phyloP scores from a whole-genome alignment of 805 yeast species.

The Schwanniomyces pseudopolymorphus region DNA sequence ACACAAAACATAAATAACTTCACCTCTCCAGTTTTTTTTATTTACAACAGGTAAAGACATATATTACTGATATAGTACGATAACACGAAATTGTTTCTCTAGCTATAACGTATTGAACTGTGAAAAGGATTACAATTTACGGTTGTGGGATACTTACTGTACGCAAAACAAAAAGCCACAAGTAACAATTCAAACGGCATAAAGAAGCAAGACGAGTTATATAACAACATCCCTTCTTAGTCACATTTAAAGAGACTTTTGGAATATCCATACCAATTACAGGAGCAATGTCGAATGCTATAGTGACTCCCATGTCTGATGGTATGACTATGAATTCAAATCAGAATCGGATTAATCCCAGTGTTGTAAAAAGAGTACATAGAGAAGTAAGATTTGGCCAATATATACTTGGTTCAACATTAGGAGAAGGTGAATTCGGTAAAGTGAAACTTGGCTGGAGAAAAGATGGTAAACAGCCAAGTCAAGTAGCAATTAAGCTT shows the following conservation, averaged over 20 bases:
- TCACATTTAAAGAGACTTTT: background rate
- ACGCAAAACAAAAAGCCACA: background rate
- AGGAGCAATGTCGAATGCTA: background rate
- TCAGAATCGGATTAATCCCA: conserved; percentile 5
- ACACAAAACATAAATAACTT: background rate
- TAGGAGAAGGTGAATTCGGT: conserved; percentile 98
- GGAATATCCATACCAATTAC: background rate
- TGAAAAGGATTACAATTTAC: background rate
- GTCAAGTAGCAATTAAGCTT: conserved; percentile 91
- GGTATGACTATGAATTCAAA: background rate
- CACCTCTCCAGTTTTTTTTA: conserved; percentile 1
- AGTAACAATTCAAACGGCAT: background rate
- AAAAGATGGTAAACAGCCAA: conserved; percentile 72
- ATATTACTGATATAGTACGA: background rate
- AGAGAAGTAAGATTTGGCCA: conserved; percentile 84
- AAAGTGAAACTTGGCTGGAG: conserved; percentile 97
- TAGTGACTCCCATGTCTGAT: background rate
- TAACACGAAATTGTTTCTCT: background rate
- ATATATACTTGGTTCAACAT: conserved; percentile 85
- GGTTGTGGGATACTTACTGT: background rate
- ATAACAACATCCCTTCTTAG: background rate
- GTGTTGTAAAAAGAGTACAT: conserved; percentile 15
- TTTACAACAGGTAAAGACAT: conserved; percentile 1
- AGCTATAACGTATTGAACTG: background rate
- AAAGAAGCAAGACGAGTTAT: background rate